Evolutionary conservation across 768 basidiomycete species (phyloP).

Genomic region (Tylopilus felleus): DNA sequence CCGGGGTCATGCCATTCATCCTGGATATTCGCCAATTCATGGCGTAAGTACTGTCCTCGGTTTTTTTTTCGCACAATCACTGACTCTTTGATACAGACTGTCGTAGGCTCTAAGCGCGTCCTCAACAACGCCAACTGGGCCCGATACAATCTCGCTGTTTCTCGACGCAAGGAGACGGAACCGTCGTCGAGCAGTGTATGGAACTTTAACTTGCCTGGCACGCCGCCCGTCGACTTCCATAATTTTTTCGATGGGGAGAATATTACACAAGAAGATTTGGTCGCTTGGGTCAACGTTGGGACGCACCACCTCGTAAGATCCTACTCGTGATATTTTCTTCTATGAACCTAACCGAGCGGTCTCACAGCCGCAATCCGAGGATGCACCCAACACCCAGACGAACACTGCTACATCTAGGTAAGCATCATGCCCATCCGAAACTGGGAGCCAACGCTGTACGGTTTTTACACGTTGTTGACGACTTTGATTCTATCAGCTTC

Average conservation of each 20-base stretch:
- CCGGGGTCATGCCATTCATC: slow-evolving; percentile 60
- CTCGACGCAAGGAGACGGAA: slow-evolving; percentile 58
- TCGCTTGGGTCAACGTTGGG: slow-evolving; percentile 64
- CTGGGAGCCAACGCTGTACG: too few species aligned
- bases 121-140: slow-evolving; percentile 66
- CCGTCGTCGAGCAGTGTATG: slow-evolving; percentile 55
- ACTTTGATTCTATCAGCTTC: slow-evolving; percentile 36
- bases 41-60: slow-evolving; percentile 30
- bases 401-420: slow-evolving; percentile 55
- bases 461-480: background rate
- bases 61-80: background rate
- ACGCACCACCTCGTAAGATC: slow-evolving; percentile 56
- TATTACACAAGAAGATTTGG: slow-evolving; percentile 61
- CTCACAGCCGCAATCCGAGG: slow-evolving; percentile 56
- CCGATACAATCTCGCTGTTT: slow-evolving; percentile 57
- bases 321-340: background rate
- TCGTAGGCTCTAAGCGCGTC: slow-evolving; percentile 56
- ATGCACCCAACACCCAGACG: slow-evolving; percentile 58
- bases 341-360: background rate
- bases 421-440: background rate
- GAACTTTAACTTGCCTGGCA: slow-evolving; percentile 61
- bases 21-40: slow-evolving; percentile 53
- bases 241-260: slow-evolving; percentile 63
- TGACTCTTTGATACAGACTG: slow-evolving; percentile 37
- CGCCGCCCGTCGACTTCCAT: slow-evolving; percentile 55